Evolutionary conservation across 331 rosid genomes (phyloP).

Genomic region (Erythrophleum ivorense): DNA sequence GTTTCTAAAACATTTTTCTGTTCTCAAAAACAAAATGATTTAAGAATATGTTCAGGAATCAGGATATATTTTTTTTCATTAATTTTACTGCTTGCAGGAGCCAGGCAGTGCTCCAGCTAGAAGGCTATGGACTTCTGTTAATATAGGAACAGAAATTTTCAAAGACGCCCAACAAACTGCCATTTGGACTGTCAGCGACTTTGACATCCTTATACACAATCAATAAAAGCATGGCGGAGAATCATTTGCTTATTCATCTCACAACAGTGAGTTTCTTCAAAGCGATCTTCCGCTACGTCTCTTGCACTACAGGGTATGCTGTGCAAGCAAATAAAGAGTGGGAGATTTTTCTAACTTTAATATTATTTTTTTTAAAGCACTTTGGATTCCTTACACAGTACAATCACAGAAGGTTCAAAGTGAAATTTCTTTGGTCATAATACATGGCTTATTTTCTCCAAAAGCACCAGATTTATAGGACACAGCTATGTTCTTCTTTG

Average conservation of each 20-base stretch:
- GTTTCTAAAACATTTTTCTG: background rate
- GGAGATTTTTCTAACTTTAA: too few species aligned
- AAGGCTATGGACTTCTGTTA: slow-evolving; percentile 37
- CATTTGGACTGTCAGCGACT: slow-evolving; percentile 37
- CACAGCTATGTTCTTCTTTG: background rate
- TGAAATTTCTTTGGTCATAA: background rate
- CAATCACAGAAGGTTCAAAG: too few species aligned
- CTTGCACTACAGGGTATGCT: too few species aligned
- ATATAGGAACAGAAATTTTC: slow-evolving; percentile 43
- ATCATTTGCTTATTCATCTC: slow-evolving; percentile 10
- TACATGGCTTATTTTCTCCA: background rate
- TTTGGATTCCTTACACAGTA: too few species aligned
- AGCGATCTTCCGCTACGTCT: too few species aligned
- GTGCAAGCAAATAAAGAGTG: too few species aligned
- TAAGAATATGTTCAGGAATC: too few species aligned
- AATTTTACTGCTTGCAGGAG: slow-evolving; percentile 30
- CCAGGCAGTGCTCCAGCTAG: slow-evolving; percentile 34
- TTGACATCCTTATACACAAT: slow-evolving; percentile 37
- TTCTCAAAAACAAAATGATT: too few species aligned
- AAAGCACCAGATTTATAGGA: background rate
- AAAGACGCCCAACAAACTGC: slow-evolving; percentile 29
- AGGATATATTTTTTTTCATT: background rate
- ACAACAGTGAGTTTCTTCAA: background rate
- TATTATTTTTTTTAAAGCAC: too few species aligned
- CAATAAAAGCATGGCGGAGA: background rate